Conservation (phyloP, 306 rosid species). For the Begonia peltatifolia region DNA sequence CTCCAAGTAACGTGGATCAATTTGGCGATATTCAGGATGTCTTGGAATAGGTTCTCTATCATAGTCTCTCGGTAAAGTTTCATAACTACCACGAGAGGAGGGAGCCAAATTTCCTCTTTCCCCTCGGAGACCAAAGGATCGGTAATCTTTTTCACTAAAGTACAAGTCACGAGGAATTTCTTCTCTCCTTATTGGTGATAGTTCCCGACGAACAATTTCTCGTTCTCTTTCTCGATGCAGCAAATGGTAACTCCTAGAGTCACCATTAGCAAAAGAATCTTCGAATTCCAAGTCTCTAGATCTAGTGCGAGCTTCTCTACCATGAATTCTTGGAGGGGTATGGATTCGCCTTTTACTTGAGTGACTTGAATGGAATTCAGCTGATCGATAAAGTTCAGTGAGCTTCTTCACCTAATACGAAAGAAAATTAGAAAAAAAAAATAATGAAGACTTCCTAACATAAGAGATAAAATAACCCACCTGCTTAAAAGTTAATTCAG, state of each 20-base stretch:
- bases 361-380: constrained; percentile 14
- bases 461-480: constrained; percentile 21
- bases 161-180: constrained; percentile 35
- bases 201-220: constrained; percentile 12
- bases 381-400: constrained; percentile 50
- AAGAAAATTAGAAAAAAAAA: constrained; percentile 6
- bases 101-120: too few species aligned
- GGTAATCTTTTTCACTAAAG: constrained; percentile 46
- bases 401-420: constrained; percentile 65
- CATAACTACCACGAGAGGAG: too few species aligned
- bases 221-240: constrained; percentile 33
- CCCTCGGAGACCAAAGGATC: constrained; percentile 39
- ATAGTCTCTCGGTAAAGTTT: constrained; percentile 26
- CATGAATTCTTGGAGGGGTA: constrained; percentile 20
- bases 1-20: constrained; percentile 30
- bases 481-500: constrained; percentile 61
- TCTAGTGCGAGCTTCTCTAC: constrained; percentile 17
- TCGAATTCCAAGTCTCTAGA: constrained; percentile 17
- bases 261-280: constrained; percentile 17
- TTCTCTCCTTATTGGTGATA: constrained; percentile 21
- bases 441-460: constrained; percentile 3
- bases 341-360: constrained; percentile 14
- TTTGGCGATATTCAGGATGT: constrained; percentile 11
- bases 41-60: constrained; percentile 30
- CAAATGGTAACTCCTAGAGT: constrained; percentile 16